Percentiles rank a stretch among this genome's conserved stretches.
Evolutionary conservation across 208 protist genomes (phyloP).

Genomic region (Crithidia sp.): DNA sequence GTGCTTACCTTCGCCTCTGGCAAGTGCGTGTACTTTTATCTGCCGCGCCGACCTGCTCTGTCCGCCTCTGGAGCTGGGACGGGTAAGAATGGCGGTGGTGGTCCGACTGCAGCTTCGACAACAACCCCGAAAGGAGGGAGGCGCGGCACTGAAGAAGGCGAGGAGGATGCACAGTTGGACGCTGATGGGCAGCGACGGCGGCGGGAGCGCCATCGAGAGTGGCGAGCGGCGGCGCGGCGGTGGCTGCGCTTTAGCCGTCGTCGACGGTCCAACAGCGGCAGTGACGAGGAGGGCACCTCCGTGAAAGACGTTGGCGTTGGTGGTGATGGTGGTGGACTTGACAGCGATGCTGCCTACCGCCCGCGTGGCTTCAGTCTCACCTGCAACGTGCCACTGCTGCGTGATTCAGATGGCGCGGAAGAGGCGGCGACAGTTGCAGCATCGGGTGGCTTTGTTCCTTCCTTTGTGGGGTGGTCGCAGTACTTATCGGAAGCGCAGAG

Average conservation of each 20-base stretch:
- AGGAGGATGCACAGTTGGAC: constrained; percentile 1
- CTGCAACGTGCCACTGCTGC: not conserved
- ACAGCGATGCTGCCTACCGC: constrained; percentile 7
- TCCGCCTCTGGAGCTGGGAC: no score
- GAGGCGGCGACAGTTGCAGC: not conserved
- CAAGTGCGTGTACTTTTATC: constrained; percentile 46
- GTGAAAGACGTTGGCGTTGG: constrained; percentile 1
- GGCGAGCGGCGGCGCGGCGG: constrained; percentile 16
- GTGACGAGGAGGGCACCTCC: not conserved
- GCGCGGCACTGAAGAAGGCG: not conserved
- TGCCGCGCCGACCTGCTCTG: constrained; percentile 26
- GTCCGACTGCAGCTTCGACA: not conserved
- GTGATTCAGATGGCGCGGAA: not conserved
- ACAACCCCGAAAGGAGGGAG: not conserved
- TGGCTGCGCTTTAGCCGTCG: constrained; percentile 21
- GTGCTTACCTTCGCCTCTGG: constrained; percentile 52
- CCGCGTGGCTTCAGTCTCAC: constrained; percentile 37
- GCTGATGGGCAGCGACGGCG: constrained; percentile 7
- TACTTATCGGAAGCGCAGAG: not conserved
- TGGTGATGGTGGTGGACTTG: not conserved
- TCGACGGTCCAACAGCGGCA: constrained; percentile 1
- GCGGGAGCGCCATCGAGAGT: constrained; percentile 20
- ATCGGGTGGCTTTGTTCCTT: not conserved
- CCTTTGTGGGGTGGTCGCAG: constrained; percentile 12
- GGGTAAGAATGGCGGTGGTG: not conserved